These are phyloP conservation scores for Delonix regia DNA, from an alignment of 306 rosid species.

Conservation along the genomic window DNA sequence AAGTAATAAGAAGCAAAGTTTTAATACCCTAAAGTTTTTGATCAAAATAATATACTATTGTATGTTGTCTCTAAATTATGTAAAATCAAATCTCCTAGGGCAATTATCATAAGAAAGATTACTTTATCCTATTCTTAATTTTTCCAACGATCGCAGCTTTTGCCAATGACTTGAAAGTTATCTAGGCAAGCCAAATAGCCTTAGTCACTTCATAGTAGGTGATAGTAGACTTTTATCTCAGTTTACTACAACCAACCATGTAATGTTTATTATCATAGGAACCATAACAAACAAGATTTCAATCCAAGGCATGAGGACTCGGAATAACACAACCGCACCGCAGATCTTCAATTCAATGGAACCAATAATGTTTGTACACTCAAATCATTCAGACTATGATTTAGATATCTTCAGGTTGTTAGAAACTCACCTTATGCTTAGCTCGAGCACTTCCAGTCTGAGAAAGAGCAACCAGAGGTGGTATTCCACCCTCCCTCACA, in stretches of 20 bases:
- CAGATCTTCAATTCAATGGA: neutral
- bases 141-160: neutral
- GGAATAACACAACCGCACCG: slow-evolving; percentile 1
- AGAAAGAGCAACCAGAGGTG: slow-evolving; percentile 91
- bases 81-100: neutral
- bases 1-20: neutral
- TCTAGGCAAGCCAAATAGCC: neutral
- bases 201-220: neutral
- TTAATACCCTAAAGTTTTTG: neutral
- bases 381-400: neutral
- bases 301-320: neutral
- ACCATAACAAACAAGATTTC: slow-evolving; percentile 10
- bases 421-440: slow-evolving; percentile 75
- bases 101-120: neutral
- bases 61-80: neutral
- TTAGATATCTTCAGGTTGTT: neutral
- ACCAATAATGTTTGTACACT: neutral
- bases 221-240: neutral
- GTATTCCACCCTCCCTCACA: slow-evolving; percentile 92
- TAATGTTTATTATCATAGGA: neutral
- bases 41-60: neutral
- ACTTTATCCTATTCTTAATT: neutral
- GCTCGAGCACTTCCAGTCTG: slow-evolving; percentile 79
- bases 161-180: neutral
- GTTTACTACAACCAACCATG: neutral